Evolutionary conservation across 768 basidiomycete genomes (phyloP).

Genomic region (Hygrocybe punicea): DNA sequence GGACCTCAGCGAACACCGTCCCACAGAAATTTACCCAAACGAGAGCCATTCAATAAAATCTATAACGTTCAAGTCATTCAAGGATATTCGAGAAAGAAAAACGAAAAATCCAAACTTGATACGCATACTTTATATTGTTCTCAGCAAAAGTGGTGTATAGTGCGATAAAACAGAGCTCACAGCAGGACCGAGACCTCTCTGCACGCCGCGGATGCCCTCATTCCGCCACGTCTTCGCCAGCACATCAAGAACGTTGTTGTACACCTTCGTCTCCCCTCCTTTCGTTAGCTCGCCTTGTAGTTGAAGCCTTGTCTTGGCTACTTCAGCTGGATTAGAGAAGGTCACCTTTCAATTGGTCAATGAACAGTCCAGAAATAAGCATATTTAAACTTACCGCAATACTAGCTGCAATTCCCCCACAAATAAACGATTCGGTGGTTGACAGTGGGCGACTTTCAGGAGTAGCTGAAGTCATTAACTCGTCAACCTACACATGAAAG

Average conservation of each 20-base stretch:
- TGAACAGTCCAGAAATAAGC: neutral
- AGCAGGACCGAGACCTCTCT: slow-evolving; percentile 87
- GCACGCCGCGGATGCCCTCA: slow-evolving; percentile 88
- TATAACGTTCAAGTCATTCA: slow-evolving; percentile 30
- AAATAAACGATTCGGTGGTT: slow-evolving; percentile 77
- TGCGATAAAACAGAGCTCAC: slow-evolving; percentile 45
- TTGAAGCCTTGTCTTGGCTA: slow-evolving; percentile 93
- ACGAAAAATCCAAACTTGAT: slow-evolving; percentile 57
- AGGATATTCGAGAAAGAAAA: neutral
- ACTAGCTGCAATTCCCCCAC: slow-evolving; percentile 89
- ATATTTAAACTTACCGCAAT: slow-evolving; percentile 62
- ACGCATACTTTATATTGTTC: slow-evolving; percentile 68
- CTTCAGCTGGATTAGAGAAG: slow-evolving; percentile 75
- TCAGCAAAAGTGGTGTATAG: slow-evolving; percentile 6
- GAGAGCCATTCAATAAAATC: slow-evolving; percentile 89
- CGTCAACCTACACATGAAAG: neutral
- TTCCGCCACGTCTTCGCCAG: slow-evolving; percentile 82
- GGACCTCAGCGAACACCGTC: neutral
- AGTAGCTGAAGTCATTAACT: slow-evolving; percentile 11
- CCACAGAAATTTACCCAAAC: slow-evolving; percentile 55
- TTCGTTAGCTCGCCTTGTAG: slow-evolving; percentile 93
- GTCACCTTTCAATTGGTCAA: slow-evolving; percentile 55
- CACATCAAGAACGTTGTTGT: slow-evolving; percentile 85
- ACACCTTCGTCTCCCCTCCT: slow-evolving; percentile 71
- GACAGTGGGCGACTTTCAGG: slow-evolving; percentile 41